Conservation (phyloP, 2,329 filamentous ascomycete species). For the Fusarium sulawesiense region DNA sequence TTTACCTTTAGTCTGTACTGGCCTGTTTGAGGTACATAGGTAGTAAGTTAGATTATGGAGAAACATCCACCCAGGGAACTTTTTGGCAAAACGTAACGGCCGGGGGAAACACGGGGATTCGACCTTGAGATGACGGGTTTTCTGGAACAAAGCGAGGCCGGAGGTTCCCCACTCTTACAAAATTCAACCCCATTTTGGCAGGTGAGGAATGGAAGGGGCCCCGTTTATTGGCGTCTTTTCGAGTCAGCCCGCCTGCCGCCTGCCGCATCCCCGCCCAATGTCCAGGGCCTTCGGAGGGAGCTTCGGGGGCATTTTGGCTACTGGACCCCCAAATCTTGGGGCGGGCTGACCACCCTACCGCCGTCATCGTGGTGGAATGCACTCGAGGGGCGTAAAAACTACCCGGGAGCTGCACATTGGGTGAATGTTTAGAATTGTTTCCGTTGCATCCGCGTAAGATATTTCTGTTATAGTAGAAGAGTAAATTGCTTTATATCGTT, state of each 20-base stretch:
- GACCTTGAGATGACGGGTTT: constrained; percentile 40
- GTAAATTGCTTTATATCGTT: not conserved
- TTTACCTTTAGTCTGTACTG: constrained; percentile 9
- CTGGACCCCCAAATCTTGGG: constrained; percentile 5
- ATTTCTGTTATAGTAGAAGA: not conserved
- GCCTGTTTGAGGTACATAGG: constrained; percentile 4
- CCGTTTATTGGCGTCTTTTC: constrained; percentile 4
- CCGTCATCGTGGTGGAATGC: not conserved
- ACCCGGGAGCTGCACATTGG: constrained; percentile 20
- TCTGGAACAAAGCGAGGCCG: constrained; percentile 44
- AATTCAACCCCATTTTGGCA: constrained; percentile 39
- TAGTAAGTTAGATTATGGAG: constrained; percentile 13
- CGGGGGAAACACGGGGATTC: constrained; percentile 31
- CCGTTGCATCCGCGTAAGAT: constrained; percentile 17
- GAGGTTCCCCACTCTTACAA: constrained; percentile 18
- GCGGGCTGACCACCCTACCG: constrained; percentile 10
- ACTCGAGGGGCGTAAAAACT: not conserved
- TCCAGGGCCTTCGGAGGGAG: constrained; percentile 5
- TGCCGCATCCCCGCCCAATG: not conserved
- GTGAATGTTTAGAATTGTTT: constrained; percentile 7
- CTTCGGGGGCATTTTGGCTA: constrained; percentile 2
- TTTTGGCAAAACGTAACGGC: constrained; percentile 7
- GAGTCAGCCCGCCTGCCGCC: constrained; percentile 10
- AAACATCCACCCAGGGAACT: constrained; percentile 20
- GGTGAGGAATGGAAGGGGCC: constrained; percentile 16